Evolutionary conservation across 2,329 filamentous ascomycete species (phyloP).

Genomic region (Penicillium hesseltinei): DNA sequence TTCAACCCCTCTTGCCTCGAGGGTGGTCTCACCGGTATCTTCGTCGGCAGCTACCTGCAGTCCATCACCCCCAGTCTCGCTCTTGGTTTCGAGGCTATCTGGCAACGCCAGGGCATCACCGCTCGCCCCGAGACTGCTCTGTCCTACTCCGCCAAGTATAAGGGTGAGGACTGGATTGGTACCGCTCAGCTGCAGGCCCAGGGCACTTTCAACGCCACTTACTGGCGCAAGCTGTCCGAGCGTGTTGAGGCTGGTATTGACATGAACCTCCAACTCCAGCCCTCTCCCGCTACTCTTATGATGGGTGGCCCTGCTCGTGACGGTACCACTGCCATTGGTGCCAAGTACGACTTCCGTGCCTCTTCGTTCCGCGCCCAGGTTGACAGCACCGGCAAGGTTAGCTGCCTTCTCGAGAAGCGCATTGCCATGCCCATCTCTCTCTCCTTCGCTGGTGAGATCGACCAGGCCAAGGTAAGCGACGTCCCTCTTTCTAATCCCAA

Average conservation of each 20-base stretch:
- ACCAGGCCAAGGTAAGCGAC: slow-evolving; percentile 82
- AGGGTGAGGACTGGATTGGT: slow-evolving; percentile 86
- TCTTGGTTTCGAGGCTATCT: slow-evolving; percentile 87
- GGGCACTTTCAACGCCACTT: slow-evolving; percentile 83
- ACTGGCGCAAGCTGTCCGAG: slow-evolving; percentile 90
- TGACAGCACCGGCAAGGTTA: slow-evolving; percentile 91
- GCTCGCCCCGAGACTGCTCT: slow-evolving; percentile 87
- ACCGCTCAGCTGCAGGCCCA: slow-evolving; percentile 86
- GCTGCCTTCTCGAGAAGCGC: slow-evolving; percentile 90
- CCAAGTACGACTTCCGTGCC: slow-evolving; percentile 97
- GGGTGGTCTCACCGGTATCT: slow-evolving; percentile 89
- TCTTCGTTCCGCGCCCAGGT: slow-evolving; percentile 94
- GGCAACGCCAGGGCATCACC: slow-evolving; percentile 81
- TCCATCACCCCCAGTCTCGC: slow-evolving; percentile 83
- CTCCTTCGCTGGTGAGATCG: slow-evolving; percentile 94
- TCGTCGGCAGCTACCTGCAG: slow-evolving; percentile 93
- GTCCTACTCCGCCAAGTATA: slow-evolving; percentile 90
- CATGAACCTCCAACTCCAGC: slow-evolving; percentile 79
- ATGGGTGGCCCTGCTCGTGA: slow-evolving; percentile 82
- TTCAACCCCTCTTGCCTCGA: slow-evolving; percentile 94
- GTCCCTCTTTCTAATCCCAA: neutral
- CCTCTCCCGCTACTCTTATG: slow-evolving; percentile 62
- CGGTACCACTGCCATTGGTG: slow-evolving; percentile 84
- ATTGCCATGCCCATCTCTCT: slow-evolving; percentile 89
- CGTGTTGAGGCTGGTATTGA: slow-evolving; percentile 96